Conservation (phyloP, 257 asterid genomes). For the Linaria vulgaris region DNA sequence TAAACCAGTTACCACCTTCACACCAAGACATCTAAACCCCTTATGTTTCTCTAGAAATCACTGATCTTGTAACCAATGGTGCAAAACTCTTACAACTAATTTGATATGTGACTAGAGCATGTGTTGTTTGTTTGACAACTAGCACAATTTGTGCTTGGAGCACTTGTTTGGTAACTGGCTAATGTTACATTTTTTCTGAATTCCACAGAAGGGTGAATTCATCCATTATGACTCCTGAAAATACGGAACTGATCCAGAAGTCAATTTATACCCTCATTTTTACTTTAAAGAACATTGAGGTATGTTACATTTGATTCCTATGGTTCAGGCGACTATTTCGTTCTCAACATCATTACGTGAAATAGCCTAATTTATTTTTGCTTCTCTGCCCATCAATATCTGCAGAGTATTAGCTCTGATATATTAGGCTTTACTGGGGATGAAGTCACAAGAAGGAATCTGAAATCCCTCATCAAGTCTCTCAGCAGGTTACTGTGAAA, state of each 20-base stretch:
- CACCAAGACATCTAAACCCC: not conserved
- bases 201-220: constrained; percentile 75
- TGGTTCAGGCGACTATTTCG: constrained; percentile 11
- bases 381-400: constrained; percentile 7
- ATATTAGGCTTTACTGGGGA: constrained; percentile 86
- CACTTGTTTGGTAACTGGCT: constrained; percentile 21
- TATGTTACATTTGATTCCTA: constrained; percentile 27
- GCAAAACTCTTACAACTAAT: not conserved
- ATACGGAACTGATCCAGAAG: constrained; percentile 81
- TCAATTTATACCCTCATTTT: constrained; percentile 78
- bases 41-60: not conserved
- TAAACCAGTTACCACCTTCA: not conserved
- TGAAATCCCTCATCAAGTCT: constrained; percentile 81
- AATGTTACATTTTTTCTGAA: constrained; percentile 21
- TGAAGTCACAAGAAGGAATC: constrained; percentile 81
- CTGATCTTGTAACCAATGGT: not conserved
- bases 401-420: constrained; percentile 90
- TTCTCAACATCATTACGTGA: constrained; percentile 14
- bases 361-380: constrained; percentile 1
- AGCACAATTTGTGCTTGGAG: not conserved
- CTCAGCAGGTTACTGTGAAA: constrained; percentile 79
- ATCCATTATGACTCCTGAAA: constrained; percentile 84
- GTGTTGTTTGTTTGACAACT: too few relatives aligned
- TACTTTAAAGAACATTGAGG: constrained; percentile 94
- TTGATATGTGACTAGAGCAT: not conserved